Evolutionary conservation across 164 flowering plant genomes (phyloP), one percentile per base, ranked within the genome.

Genomic region (Dillenia suffruticosa): DNA sequence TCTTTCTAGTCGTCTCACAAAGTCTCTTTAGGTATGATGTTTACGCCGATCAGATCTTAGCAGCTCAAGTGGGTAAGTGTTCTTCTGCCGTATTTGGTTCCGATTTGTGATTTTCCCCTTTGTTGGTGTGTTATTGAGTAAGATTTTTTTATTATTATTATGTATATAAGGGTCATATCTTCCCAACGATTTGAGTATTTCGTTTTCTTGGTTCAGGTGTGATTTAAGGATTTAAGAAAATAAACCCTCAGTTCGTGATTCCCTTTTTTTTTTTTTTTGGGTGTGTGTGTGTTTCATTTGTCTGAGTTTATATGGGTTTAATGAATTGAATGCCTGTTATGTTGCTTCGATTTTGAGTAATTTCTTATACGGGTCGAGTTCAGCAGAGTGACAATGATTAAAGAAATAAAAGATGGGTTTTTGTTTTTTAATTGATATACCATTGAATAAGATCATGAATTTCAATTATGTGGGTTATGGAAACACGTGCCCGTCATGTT

Each of bases 41-140:
- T 22, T 63, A 51, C 10, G 82, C 88, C 43, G 88, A 86, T 64
- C 89, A 78, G 77, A 75, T 84, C 72, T 76, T 80, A 63, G 56
- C 85, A 15, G 66, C 81, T 76, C 82, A 81, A 16, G 51, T 75
- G 49, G 87, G 90, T 85, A 71, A 50, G 26, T 13, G 43, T 51
- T 32, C 40, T 32, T 32, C 40, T 32, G 40, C 40, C 32, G 51
- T 58, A 51, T 15, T 51, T 22, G 53, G 56, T 59, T 49, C 46
- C 57, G n/a, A 9, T 10, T 46, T 17, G 22, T 19, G 13, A 50
- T 43, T 24, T 43, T 17, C 12, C 12, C 40, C 40, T 46, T 22
- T 15, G 8, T 6, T n/a, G 10, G 16, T 15, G 13, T 19, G 12
- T 12, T 24, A 0, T 13, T 43, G 8, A 9, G 2, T 53, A 1